Percentiles rank a stretch among this genome's conserved stretches.
Evolutionary conservation across 495 filamentous ascomycete genomes (phyloP).

Genomic region (Aspergillus coremiiformis): DNA sequence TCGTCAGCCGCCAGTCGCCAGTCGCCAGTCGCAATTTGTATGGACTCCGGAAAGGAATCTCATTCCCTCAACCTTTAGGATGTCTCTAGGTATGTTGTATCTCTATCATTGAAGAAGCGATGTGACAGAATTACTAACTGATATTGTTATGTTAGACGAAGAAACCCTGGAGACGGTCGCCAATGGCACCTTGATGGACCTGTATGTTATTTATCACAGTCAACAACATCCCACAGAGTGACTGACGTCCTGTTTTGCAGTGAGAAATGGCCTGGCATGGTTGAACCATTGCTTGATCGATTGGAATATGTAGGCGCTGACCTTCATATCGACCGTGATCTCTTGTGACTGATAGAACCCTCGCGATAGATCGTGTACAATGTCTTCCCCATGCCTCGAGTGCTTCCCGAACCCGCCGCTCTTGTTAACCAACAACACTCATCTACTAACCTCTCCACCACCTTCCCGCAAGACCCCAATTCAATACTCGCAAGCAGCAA

Average conservation of each 20-base stretch:
- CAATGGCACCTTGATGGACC: slow-evolving; percentile 59
- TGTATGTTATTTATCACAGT: no score
- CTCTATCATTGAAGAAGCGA: not conserved
- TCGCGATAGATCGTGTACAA: slow-evolving; percentile 45
- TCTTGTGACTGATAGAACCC: not conserved
- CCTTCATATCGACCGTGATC: not conserved
- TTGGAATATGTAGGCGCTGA: slow-evolving; percentile 43
- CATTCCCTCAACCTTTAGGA: slow-evolving; percentile 22
- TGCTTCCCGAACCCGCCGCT: slow-evolving; percentile 24
- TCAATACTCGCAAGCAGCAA: slow-evolving; percentile 34
- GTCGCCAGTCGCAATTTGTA: no score
- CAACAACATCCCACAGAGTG: not conserved
- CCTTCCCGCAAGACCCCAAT: slow-evolving; percentile 28
- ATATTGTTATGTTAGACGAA: slow-evolving; percentile 38
- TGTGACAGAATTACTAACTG: not conserved
- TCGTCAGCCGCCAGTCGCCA: no score
- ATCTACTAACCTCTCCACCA: slow-evolving; percentile 24
- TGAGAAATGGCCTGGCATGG: slow-evolving; percentile 47
- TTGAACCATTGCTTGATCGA: slow-evolving; percentile 43
- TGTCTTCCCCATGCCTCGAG: slow-evolving; percentile 43
- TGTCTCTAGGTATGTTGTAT: slow-evolving; percentile 33
- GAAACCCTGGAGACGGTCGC: slow-evolving; percentile 56
- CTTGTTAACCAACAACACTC: slow-evolving; percentile 16
- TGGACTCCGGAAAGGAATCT: no score
- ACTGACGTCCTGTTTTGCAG: slow-evolving; percentile 27